These are phyloP conservation scores for Vigna unguiculata DNA, from an alignment of 306 rosid genomes.

Conservation along the genomic window DNA sequence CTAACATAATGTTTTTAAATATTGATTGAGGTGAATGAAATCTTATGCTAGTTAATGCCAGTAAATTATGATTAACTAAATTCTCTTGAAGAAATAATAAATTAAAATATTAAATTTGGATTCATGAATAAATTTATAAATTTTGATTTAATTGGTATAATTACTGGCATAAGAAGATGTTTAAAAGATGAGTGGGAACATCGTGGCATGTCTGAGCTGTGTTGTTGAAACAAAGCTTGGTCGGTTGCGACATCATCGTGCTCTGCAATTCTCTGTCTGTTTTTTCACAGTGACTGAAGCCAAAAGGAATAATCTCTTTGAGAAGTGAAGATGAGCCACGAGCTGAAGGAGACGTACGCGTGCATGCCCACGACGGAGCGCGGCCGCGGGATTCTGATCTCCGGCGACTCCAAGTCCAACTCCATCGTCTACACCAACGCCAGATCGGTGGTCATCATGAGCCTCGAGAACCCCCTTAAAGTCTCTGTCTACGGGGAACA, in stretches of 20 bases:
- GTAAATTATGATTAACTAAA: too few relatives aligned
- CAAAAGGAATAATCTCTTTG: too few relatives aligned
- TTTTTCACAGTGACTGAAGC: too few relatives aligned
- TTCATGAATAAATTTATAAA: too few relatives aligned
- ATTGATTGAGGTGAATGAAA: too few relatives aligned
- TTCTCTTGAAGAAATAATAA: too few relatives aligned
- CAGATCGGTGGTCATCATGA: constrained; percentile 83
- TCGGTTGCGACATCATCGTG: neutral
- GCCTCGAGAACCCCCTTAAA: constrained; percentile 78
- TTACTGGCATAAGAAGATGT: neutral
- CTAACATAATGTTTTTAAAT: too few relatives aligned
- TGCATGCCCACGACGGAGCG: constrained; percentile 87
- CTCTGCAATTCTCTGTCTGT: neutral
- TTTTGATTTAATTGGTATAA: neutral
- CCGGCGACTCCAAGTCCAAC: constrained; percentile 83
- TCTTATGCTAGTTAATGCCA: too few relatives aligned
- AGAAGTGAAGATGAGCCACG: constrained; percentile 48
- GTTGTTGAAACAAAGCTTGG: neutral
- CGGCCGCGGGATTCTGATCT: constrained; percentile 91
- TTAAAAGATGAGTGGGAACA: neutral
- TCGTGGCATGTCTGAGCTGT: neutral
- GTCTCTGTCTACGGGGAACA: constrained; percentile 89
- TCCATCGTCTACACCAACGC: constrained; percentile 74
- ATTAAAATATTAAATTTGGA: neutral
- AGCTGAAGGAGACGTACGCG: constrained; percentile 79